phyloP scores from a whole-genome alignment of 2,329 filamentous ascomycete species.

The Nigrospora oryzae region DNA sequence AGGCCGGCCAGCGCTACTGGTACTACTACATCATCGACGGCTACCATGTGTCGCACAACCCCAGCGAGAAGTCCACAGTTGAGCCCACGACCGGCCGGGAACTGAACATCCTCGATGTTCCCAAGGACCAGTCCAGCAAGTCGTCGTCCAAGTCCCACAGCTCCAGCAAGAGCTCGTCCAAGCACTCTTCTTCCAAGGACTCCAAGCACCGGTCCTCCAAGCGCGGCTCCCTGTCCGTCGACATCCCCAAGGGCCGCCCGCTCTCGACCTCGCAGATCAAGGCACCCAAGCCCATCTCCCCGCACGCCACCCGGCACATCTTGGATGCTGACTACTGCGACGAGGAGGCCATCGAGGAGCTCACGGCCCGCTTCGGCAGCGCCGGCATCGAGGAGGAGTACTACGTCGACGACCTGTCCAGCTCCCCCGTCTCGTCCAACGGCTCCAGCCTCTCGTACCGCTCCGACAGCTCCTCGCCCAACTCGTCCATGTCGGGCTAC shows the following conservation, averaged over 20 bases:
- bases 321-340: conserved; percentile 72
- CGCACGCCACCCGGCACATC: conserved; percentile 80
- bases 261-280: conserved; percentile 84
- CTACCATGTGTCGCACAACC: conserved; percentile 96
- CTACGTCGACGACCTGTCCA: conserved; percentile 44
- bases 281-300: conserved; percentile 82
- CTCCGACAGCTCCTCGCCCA: conserved; percentile 65
- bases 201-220: conserved; percentile 39
- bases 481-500: conserved; percentile 67
- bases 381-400: conserved; percentile 51
- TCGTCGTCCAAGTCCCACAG: conserved; percentile 32
- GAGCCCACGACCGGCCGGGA: conserved; percentile 96
- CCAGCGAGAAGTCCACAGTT: conserved; percentile 76
- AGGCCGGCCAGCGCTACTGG: conserved; percentile 93
- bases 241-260: conserved; percentile 81
- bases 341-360: conserved; percentile 66
- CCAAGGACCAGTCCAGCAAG: conserved; percentile 38
- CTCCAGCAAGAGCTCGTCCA: conserved; percentile 33
- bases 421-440: conserved; percentile 55
- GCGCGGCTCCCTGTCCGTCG: conserved; percentile 43
- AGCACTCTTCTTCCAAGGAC: conserved; percentile 23
- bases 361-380: conserved; percentile 65
- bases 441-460: conserved; percentile 64
- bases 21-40: conserved; percentile 99
- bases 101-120: conserved; percentile 94